These are phyloP conservation scores for Fusarium newnesense DNA, from an alignment of 2,329 filamentous ascomycete species.

Conservation along the genomic window DNA sequence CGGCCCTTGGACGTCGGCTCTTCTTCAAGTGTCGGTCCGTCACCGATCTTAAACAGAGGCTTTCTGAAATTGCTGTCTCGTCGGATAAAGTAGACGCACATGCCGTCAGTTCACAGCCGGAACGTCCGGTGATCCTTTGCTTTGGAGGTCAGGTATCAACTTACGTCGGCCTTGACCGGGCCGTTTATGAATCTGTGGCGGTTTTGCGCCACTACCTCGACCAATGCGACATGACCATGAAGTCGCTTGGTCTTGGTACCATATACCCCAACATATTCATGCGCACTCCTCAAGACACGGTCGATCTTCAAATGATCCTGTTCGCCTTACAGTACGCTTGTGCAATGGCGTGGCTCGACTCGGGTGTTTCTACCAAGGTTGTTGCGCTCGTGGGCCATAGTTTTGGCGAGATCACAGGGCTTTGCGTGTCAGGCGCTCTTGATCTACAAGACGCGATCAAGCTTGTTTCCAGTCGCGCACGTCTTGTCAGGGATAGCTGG, in stretches of 20 bases:
- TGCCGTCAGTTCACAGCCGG: too few species aligned
- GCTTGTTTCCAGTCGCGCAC: neutral
- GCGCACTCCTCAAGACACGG: neutral
- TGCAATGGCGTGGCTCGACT: neutral
- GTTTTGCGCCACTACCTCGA: neutral
- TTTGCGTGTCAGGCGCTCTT: constrained; percentile 50
- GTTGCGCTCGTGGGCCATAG: neutral
- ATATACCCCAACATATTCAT: neutral
- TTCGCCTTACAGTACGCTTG: neutral
- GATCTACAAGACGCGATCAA: constrained; percentile 46
- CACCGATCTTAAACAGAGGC: too few species aligned
- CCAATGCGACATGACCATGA: neutral
- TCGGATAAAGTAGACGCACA: too few species aligned
- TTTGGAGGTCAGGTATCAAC: neutral
- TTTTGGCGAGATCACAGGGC: constrained; percentile 49
- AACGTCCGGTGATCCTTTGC: neutral
- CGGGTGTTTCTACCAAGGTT: neutral
- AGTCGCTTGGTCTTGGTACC: neutral
- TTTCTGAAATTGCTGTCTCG: too few species aligned
- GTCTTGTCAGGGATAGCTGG: neutral
- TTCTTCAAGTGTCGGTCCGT: neutral
- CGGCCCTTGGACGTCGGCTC: neutral
- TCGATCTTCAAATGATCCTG: neutral
- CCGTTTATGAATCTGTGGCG: neutral
- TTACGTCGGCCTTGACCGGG: neutral